Conservation (phyloP, 2,329 filamentous ascomycete genomes). For the Canariomyces notabilis region DNA sequence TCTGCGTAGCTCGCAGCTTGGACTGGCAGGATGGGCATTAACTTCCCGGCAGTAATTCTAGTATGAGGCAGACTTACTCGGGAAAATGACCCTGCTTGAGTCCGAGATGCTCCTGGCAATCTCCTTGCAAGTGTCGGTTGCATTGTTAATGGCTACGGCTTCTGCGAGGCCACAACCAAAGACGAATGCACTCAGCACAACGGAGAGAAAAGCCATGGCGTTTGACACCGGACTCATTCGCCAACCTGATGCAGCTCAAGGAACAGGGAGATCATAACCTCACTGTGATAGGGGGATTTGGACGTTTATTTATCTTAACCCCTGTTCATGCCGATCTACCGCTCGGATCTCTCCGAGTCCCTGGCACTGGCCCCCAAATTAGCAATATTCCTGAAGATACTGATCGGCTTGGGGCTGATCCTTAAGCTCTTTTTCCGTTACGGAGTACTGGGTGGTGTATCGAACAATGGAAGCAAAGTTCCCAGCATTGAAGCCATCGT, state of each 20-base stretch:
- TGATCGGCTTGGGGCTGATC: too few relatives aligned
- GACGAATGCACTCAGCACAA: neutral
- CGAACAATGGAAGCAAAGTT: too few relatives aligned
- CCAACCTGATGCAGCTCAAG: too few relatives aligned
- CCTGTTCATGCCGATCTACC: too few relatives aligned
- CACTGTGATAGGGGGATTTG: too few relatives aligned
- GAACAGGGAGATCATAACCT: neutral
- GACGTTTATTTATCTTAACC: too few relatives aligned
- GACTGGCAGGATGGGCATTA: neutral
- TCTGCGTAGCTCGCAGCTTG: conserved; percentile 4
- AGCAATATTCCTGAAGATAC: too few relatives aligned
- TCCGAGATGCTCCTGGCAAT: conserved; percentile 6
- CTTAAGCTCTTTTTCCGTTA: too few relatives aligned
- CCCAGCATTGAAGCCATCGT: too few relatives aligned
- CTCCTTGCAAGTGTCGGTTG: conserved; percentile 3
- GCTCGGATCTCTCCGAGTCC: too few relatives aligned
- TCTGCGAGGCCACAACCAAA: neutral
- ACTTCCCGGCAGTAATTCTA: neutral
- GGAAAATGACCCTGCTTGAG: conserved; percentile 13
- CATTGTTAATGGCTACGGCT: neutral
- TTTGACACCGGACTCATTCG: neutral
- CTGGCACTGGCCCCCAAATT: too few relatives aligned
- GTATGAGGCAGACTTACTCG: conserved; percentile 1
- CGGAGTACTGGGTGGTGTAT: too few relatives aligned
- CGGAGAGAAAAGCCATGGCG: neutral